Conservation (phyloP, 1,284 basidiomycete species). For the Ceratobasidium sp. region DNA sequence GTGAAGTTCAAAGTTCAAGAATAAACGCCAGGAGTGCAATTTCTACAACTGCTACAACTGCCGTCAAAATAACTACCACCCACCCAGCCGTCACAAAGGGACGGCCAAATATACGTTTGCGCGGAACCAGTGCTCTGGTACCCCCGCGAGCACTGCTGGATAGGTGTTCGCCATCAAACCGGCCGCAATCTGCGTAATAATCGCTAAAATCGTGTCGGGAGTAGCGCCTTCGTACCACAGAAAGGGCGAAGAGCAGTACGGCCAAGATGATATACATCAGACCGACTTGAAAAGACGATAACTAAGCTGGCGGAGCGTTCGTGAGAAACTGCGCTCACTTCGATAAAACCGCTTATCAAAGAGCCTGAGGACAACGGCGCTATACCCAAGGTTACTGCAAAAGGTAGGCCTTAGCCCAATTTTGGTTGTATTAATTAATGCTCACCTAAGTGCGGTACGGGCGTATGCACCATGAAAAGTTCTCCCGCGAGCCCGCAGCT, state of each 20-base stretch:
- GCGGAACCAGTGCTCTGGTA: slow-evolving; percentile 48
- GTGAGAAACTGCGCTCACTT: slow-evolving; percentile 59
- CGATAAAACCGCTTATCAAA: slow-evolving; percentile 76
- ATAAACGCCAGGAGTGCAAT: slow-evolving; percentile 72
- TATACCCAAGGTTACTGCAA: slow-evolving; percentile 69
- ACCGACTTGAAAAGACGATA: slow-evolving; percentile 64
- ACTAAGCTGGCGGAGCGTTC: slow-evolving; percentile 51
- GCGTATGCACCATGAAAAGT: slow-evolving; percentile 85
- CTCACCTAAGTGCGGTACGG: slow-evolving; percentile 71
- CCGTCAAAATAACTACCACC: slow-evolving; percentile 71
- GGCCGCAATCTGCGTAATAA: slow-evolving; percentile 20
- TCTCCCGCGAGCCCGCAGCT: slow-evolving; percentile 78
- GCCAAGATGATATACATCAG: slow-evolving; percentile 75
- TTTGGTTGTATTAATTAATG: not conserved
- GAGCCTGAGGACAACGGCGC: slow-evolving; percentile 77
- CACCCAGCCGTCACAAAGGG: slow-evolving; percentile 84
- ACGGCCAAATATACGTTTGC: slow-evolving; percentile 67
- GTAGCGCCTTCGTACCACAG: slow-evolving; percentile 70
- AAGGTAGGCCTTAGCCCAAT: not conserved
- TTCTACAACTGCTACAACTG: slow-evolving; percentile 72
- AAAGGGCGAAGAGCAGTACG: slow-evolving; percentile 66
- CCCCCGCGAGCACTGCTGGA: slow-evolving; percentile 45
- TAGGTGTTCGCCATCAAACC: slow-evolving; percentile 57
- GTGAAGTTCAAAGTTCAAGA: slow-evolving; percentile 52
- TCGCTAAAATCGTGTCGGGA: slow-evolving; percentile 76